Conservation (phyloP, 441 rosid genomes). For the Isatis lusitanica region DNA sequence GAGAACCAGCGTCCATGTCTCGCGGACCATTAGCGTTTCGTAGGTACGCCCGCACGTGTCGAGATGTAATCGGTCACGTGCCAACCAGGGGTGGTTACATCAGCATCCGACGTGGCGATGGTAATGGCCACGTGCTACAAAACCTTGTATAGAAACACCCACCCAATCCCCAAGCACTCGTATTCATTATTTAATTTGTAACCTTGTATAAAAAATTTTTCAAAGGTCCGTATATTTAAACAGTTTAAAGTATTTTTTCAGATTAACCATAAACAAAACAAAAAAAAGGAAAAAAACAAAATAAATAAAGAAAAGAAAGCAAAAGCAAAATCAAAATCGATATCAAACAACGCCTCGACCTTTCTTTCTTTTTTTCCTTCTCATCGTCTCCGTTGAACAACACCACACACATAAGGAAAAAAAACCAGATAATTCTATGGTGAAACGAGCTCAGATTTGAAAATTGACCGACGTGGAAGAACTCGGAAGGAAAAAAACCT, state of each 20-base stretch:
- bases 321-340: slow-evolving; percentile 40
- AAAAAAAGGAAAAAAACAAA: not conserved
- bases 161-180: slow-evolving; percentile 35
- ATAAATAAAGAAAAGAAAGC: slow-evolving; percentile 17
- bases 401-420: slow-evolving; percentile 21
- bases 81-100: slow-evolving; percentile 34
- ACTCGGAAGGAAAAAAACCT: not conserved
- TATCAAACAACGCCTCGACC: slow-evolving; percentile 31
- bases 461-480: slow-evolving; percentile 2
- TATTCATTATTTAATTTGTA: slow-evolving; percentile 13
- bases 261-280: slow-evolving; percentile 20
- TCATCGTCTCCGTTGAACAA: slow-evolving; percentile 38
- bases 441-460: slow-evolving; percentile 29
- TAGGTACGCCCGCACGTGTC: slow-evolving; percentile 28
- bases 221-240: slow-evolving; percentile 10
- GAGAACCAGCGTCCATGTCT: slow-evolving; percentile 16
- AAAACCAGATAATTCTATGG: slow-evolving; percentile 25
- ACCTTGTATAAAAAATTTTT: not conserved
- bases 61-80: slow-evolving; percentile 38
- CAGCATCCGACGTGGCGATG: slow-evolving; percentile 52
- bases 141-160: slow-evolving; percentile 38
- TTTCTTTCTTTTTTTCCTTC: slow-evolving; percentile 20
- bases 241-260: slow-evolving; percentile 14
- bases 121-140: slow-evolving; percentile 49
- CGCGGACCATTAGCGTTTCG: slow-evolving; percentile 27